phyloP scores from a whole-genome alignment of 108 stramenopile genomes.

The Hondaea fermentalgiana region DNA sequence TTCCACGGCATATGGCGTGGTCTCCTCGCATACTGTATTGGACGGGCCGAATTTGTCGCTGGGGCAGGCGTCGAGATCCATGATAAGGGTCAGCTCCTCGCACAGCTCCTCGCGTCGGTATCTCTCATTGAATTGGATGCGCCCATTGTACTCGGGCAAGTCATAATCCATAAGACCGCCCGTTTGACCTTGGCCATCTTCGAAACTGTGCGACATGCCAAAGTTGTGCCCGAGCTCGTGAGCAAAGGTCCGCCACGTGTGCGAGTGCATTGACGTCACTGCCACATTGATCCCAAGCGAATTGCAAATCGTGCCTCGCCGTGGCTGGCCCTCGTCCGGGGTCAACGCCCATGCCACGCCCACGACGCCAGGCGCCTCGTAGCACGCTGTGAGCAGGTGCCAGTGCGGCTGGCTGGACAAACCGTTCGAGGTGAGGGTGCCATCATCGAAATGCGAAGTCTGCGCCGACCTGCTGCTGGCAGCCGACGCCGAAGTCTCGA shows the following conservation, averaged over 20 bases:
- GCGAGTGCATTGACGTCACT: neutral
- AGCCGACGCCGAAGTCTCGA: neutral
- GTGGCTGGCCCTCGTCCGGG: neutral
- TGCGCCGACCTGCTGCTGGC: too few relatives aligned
- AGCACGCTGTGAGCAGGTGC: neutral
- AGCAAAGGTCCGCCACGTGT: neutral
- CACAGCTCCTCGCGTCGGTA: neutral
- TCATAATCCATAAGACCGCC: conserved; percentile 5
- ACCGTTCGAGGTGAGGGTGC: neutral
- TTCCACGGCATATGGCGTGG: neutral
- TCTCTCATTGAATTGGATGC: neutral
- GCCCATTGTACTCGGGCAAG: neutral
- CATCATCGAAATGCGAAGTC: too few relatives aligned
- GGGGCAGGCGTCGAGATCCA: neutral
- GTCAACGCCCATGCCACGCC: neutral
- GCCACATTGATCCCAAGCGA: neutral
- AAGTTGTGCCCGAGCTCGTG: neutral
- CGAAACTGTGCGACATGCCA: neutral
- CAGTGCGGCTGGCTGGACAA: neutral
- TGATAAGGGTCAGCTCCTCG: neutral
- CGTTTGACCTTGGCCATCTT: neutral
- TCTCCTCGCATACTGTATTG: neutral
- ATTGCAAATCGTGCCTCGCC: neutral
- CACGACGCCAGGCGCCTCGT: neutral
- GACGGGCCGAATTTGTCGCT: neutral